A percentile compares a stretch with the other conserved stretches of the same genome.
Conservation (phyloP, 305 asterid genomes). For the Euphrasia arctica region DNA sequence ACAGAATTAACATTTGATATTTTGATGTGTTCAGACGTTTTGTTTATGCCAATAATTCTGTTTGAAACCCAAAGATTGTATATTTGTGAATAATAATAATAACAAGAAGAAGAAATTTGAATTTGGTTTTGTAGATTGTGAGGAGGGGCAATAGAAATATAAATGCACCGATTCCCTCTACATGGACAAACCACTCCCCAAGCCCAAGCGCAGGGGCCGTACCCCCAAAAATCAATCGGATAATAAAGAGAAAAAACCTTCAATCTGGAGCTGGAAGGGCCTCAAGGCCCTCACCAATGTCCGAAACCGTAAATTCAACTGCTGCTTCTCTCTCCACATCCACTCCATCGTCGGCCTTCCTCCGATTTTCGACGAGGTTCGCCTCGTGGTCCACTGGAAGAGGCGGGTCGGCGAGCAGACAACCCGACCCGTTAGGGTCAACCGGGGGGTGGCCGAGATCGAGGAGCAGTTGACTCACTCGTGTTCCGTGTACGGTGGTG, state of each 20-base stretch:
- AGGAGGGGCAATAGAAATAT: slow-evolving; percentile 24
- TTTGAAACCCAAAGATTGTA: neutral
- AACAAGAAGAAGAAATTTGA: neutral
- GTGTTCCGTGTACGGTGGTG: slow-evolving; percentile 59
- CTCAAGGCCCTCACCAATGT: slow-evolving; percentile 43
- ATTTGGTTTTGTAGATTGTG: slow-evolving; percentile 28
- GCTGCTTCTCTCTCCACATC: slow-evolving; percentile 68
- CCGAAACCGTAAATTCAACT: slow-evolving; percentile 40
- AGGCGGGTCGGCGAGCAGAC: slow-evolving; percentile 44
- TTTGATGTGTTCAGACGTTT: neutral
- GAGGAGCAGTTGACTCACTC: slow-evolving; percentile 66
- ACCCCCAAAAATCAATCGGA: slow-evolving; percentile 32
- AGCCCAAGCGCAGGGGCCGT: slow-evolving; percentile 32
- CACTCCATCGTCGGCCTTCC: slow-evolving; percentile 85
- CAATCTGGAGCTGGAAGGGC: slow-evolving; percentile 61
- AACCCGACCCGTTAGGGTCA: slow-evolving; percentile 42
- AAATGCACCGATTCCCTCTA: slow-evolving; percentile 45
- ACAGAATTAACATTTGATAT: no score
- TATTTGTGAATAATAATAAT: neutral
- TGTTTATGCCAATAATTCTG: slow-evolving; percentile 11
- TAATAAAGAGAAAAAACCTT: slow-evolving; percentile 56
- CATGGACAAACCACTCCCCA: slow-evolving; percentile 35
- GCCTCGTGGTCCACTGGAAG: slow-evolving; percentile 53
- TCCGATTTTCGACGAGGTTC: slow-evolving; percentile 35
- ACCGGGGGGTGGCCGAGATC: slow-evolving; percentile 48